These are phyloP conservation scores for Phyllosticta citriasiana DNA, from an alignment of 2,329 filamentous ascomycete genomes.

Conservation along the genomic window DNA sequence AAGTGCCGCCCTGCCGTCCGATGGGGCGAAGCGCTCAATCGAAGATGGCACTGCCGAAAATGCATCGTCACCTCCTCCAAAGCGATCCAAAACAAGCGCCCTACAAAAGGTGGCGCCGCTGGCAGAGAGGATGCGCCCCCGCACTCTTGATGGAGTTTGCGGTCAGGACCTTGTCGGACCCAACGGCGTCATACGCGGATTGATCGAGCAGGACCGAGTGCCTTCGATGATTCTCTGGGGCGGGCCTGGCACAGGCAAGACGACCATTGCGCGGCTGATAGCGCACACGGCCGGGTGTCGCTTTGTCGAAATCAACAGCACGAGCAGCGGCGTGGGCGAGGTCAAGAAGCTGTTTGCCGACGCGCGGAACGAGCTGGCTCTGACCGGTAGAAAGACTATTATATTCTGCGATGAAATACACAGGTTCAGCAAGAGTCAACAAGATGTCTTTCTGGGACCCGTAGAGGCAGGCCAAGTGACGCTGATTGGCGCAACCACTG, in stretches of 20 bases:
- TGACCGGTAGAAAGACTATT: constrained; percentile 86
- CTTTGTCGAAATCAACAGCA: constrained; percentile 95
- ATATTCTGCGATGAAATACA: constrained; percentile 98
- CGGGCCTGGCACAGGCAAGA: constrained; percentile 71
- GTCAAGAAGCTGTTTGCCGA: constrained; percentile 88
- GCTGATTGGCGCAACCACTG: constrained; percentile 88
- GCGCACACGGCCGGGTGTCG: constrained; percentile 70
- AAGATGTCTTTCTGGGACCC: constrained; percentile 87
- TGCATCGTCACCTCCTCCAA: constrained; percentile 32
- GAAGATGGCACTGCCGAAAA: constrained; percentile 10
- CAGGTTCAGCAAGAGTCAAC: constrained; percentile 80
- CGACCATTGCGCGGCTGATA: constrained; percentile 85
- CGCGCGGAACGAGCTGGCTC: constrained; percentile 64
- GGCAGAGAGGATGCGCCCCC: constrained; percentile 87
- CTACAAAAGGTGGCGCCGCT: constrained; percentile 67
- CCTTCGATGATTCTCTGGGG: constrained; percentile 97
- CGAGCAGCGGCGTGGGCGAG: constrained; percentile 75
- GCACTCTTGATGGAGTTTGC: constrained; percentile 71
- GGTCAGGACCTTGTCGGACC: constrained; percentile 87
- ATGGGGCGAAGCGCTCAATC: constrained; percentile 17
- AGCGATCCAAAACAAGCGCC: constrained; percentile 49
- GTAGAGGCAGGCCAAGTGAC: constrained; percentile 88
- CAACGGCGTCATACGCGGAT: constrained; percentile 69
- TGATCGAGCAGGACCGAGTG: constrained; percentile 77
- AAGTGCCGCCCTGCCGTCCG: not conserved